These are phyloP conservation scores for Primulina huaijiensis DNA, from an alignment of 257 asterid genomes.

Conservation along the genomic window DNA sequence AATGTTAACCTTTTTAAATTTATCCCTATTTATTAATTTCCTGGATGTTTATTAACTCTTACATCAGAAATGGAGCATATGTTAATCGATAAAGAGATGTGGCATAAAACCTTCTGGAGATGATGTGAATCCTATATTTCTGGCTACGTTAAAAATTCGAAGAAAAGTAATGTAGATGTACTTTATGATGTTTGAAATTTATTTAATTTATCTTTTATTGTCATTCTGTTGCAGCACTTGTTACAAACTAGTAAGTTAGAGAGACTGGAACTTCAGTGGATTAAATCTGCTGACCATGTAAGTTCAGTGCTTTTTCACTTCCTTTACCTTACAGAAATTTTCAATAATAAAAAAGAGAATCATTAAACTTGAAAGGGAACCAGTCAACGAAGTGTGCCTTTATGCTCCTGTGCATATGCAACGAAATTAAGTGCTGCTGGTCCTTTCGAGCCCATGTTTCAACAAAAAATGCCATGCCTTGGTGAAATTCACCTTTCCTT, in stretches of 20 bases:
- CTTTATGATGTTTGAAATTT: constrained; percentile 6
- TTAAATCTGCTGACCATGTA: constrained; percentile 80
- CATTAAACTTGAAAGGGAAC: background rate
- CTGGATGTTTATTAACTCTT: too few species aligned
- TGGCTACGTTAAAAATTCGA: background rate
- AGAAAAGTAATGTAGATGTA: background rate
- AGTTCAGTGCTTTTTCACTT: constrained; percentile 29
- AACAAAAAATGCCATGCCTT: background rate
- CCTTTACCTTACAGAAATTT: constrained; percentile 3
- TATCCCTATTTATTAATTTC: too few species aligned
- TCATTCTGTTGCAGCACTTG: constrained; percentile 57
- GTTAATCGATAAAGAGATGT: too few species aligned
- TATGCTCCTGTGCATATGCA: constrained; percentile 5
- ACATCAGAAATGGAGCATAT: too few species aligned
- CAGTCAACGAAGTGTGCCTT: background rate
- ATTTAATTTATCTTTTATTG: constrained; percentile 17
- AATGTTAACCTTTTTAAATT: too few species aligned
- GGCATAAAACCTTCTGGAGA: constrained; percentile 1
- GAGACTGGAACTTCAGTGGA: constrained; percentile 80
- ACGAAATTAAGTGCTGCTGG: background rate
- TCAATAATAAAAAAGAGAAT: background rate
- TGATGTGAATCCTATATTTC: constrained; percentile 14
- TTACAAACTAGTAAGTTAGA: constrained; percentile 60
- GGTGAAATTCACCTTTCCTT: background rate
- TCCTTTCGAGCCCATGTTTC: background rate